Evolutionary conservation across 116 monocot genomes (phyloP).

Genomic region (Dioscorea cayenensis): DNA sequence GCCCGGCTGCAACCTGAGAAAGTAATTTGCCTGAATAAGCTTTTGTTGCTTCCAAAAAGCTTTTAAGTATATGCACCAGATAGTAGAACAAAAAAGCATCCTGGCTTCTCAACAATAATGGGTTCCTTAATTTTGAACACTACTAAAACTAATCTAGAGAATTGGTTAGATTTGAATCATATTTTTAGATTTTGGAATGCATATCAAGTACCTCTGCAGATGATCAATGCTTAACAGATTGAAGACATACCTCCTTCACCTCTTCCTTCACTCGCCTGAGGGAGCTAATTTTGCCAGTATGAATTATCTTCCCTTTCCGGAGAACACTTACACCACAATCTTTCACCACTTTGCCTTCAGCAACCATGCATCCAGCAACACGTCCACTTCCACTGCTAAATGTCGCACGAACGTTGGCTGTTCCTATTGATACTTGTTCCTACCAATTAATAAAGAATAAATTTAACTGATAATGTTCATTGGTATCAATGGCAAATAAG

Average conservation of each 20-base stretch:
- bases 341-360: constrained; percentile 76
- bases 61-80: too few species aligned
- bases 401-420: constrained; percentile 65
- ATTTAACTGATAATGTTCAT: not conserved
- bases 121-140: not conserved
- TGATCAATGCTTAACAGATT: not conserved
- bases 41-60: too few species aligned
- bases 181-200: not conserved
- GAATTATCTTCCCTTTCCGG: constrained; percentile 63
- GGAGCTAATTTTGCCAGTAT: constrained; percentile 61
- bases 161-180: too few species aligned
- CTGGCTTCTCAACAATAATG: not conserved
- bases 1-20: constrained; percentile 66
- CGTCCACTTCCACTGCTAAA: constrained; percentile 95
- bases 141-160: not conserved
- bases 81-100: not conserved
- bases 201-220: not conserved
- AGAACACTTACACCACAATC: constrained; percentile 64
- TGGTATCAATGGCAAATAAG: not conserved
- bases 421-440: constrained; percentile 83
- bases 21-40: not conserved
- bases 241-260: constrained; percentile 80
- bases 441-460: constrained; percentile 13
- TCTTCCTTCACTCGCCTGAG: constrained; percentile 89
- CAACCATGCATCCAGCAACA: constrained; percentile 93